Evolutionary conservation across 2,329 filamentous ascomycete genomes (phyloP).

Genomic region (Colletotrichum musicola): DNA sequence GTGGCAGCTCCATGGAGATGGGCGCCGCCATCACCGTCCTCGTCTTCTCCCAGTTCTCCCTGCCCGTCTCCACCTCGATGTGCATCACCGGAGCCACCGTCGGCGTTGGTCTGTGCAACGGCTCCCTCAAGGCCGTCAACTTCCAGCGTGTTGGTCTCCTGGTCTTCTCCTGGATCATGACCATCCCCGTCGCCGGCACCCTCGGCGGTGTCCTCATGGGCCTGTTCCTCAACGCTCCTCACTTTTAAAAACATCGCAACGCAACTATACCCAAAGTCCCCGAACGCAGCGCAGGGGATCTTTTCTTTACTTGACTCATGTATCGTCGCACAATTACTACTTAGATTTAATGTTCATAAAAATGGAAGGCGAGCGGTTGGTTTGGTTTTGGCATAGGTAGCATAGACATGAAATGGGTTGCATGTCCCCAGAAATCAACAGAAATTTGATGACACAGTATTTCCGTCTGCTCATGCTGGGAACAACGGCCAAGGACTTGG

Average conservation of each 20-base stretch:
- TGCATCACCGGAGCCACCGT: slow-evolving; percentile 85
- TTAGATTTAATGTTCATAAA: slow-evolving; percentile 32
- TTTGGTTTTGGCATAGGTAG: slow-evolving; percentile 7
- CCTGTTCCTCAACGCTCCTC: slow-evolving; percentile 54
- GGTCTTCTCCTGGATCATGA: slow-evolving; percentile 74
- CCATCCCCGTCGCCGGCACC: slow-evolving; percentile 57
- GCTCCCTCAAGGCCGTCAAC: slow-evolving; percentile 79
- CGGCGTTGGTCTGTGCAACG: slow-evolving; percentile 83
- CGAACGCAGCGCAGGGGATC: background rate
- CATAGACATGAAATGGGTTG: background rate
- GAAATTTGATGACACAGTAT: slow-evolving; percentile 1
- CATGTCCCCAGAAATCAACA: background rate
- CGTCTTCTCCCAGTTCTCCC: slow-evolving; percentile 79
- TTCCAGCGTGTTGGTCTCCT: slow-evolving; percentile 79
- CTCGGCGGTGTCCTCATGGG: slow-evolving; percentile 57
- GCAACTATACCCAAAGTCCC: background rate
- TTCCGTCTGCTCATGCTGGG: too few species aligned
- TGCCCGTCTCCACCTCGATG: slow-evolving; percentile 83
- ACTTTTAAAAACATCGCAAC: slow-evolving; percentile 24
- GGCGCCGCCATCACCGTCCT: slow-evolving; percentile 82
- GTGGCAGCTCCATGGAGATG: slow-evolving; percentile 81
- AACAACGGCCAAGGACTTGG: background rate
- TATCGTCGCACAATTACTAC: background rate
- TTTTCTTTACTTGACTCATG: slow-evolving; percentile 19
- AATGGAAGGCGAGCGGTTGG: background rate